A percentile compares a stretch with the other conserved stretches of the same genome.
phyloP scores from a whole-genome alignment of 352 stramenopile genomes.

The Phytophthora sp. region DNA sequence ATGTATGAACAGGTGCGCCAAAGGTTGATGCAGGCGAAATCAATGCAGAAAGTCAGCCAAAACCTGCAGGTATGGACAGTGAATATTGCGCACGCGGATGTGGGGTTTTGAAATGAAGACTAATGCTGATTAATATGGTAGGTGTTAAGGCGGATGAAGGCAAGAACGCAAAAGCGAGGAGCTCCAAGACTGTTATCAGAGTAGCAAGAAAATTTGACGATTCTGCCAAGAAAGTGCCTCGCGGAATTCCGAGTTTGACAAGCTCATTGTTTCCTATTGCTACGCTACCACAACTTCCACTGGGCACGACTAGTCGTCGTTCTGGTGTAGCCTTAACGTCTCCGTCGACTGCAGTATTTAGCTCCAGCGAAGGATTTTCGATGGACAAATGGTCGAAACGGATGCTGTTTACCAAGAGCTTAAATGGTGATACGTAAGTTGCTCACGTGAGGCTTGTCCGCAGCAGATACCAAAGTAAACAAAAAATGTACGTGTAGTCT shows the following conservation, averaged over 20 bases:
- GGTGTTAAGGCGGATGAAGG: too few relatives aligned
- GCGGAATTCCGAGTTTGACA: not conserved
- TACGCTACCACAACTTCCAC: not conserved
- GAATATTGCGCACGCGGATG: too few relatives aligned
- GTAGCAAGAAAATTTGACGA: slow-evolving; percentile 17
- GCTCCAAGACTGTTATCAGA: slow-evolving; percentile 20
- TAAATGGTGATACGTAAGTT: too few relatives aligned
- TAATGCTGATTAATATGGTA: too few relatives aligned
- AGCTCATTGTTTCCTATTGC: slow-evolving; percentile 3
- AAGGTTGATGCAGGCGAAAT: slow-evolving; percentile 3
- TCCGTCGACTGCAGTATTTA: slow-evolving; percentile 29
- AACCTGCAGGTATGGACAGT: too few relatives aligned
- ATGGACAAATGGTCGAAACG: slow-evolving; percentile 40
- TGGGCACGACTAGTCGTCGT: too few relatives aligned
- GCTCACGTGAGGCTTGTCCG: too few relatives aligned
- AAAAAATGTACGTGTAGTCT: too few relatives aligned
- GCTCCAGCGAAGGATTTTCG: slow-evolving; percentile 50
- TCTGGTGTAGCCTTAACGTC: slow-evolving; percentile 6
- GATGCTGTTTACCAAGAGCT: slow-evolving; percentile 23
- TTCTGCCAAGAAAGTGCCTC: not conserved
- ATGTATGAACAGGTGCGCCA: not conserved
- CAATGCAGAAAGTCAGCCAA: not conserved
- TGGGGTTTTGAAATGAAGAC: too few relatives aligned
- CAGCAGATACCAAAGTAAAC: too few relatives aligned
- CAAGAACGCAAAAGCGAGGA: too few relatives aligned